phyloP scores from a whole-genome alignment of 768 basidiomycete genomes.

The Rhodotorula diobovata region DNA sequence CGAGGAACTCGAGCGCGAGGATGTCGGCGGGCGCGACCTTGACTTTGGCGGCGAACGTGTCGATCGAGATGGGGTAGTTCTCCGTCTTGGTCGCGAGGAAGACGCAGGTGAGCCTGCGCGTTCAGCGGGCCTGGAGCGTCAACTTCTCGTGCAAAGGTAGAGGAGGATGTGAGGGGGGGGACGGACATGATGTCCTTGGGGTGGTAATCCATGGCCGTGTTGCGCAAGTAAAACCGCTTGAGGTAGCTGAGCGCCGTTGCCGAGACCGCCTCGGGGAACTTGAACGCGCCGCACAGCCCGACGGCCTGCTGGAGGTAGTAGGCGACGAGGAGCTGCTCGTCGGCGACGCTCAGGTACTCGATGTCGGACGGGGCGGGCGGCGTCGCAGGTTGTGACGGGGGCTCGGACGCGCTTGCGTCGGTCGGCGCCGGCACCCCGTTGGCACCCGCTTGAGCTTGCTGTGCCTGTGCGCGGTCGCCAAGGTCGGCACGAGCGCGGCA shows the following conservation, averaged over 20 bases:
- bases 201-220: slow-evolving; percentile 99
- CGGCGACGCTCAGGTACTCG: slow-evolving; percentile 69
- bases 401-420: slow-evolving; percentile 53
- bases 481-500: neutral
- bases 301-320: slow-evolving; percentile 83
- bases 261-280: slow-evolving; percentile 86
- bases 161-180: too few relatives aligned
- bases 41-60: slow-evolving; percentile 78
- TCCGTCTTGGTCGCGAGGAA: slow-evolving; percentile 97
- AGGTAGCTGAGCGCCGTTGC: slow-evolving; percentile 87
- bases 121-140: neutral
- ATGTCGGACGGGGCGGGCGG: slow-evolving; percentile 50
- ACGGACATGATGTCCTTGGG: slow-evolving; percentile 95
- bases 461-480: neutral
- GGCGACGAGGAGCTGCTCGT: slow-evolving; percentile 82
- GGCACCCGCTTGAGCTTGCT: neutral
- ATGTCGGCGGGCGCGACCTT: slow-evolving; percentile 67
- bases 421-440: slow-evolving; percentile 7
- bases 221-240: slow-evolving; percentile 94
- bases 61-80: slow-evolving; percentile 85
- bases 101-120: slow-evolving; percentile 80
- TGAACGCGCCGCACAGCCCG: slow-evolving; percentile 73
- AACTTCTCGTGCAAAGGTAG: neutral
- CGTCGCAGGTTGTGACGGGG: slow-evolving; percentile 6
- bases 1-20: slow-evolving; percentile 88